Evolutionary conservation across 768 basidiomycete genomes (phyloP).

Genomic region (Hygrocybe coccinea): DNA sequence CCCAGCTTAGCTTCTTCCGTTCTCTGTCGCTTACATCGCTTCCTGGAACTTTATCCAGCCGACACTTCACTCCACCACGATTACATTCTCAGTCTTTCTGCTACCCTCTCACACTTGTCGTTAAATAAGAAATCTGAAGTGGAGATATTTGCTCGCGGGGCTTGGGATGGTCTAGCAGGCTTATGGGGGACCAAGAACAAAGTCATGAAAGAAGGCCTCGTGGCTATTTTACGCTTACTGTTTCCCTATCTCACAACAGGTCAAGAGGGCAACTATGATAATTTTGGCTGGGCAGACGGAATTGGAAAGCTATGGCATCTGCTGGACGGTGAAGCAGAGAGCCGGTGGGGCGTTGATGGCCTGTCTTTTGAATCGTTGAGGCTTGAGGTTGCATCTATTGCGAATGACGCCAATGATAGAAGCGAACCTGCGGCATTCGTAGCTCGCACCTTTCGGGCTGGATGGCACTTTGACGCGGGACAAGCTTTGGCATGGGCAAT

Average conservation of each 20-base stretch:
- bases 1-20: slow-evolving; percentile 46
- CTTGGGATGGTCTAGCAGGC: slow-evolving; percentile 60
- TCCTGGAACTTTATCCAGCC: slow-evolving; percentile 58
- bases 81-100: slow-evolving; percentile 63
- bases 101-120: slow-evolving; percentile 68
- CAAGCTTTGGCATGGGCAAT: slow-evolving; percentile 79
- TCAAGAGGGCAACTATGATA: slow-evolving; percentile 15
- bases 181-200: slow-evolving; percentile 74
- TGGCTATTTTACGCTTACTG: slow-evolving; percentile 65
- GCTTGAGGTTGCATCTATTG: slow-evolving; percentile 40
- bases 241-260: slow-evolving; percentile 63
- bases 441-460: slow-evolving; percentile 64
- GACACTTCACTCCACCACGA: slow-evolving; percentile 80
- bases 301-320: slow-evolving; percentile 50
- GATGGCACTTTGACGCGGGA: slow-evolving; percentile 60
- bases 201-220: slow-evolving; percentile 69
- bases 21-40: slow-evolving; percentile 45
- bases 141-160: slow-evolving; percentile 50
- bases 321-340: slow-evolving; percentile 59
- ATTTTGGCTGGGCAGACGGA: slow-evolving; percentile 38
- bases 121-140: slow-evolving; percentile 65
- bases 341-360: slow-evolving; percentile 57
- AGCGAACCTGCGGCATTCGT: slow-evolving; percentile 39
- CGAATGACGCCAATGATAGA: not conserved
- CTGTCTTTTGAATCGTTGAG: slow-evolving; percentile 64